Percentiles rank a stretch among this genome's conserved stretches.
These are phyloP conservation scores for Pseudognaphalium luteoalbum DNA, from an alignment of 129 eudicot genomes.

Conservation along the genomic window DNA sequence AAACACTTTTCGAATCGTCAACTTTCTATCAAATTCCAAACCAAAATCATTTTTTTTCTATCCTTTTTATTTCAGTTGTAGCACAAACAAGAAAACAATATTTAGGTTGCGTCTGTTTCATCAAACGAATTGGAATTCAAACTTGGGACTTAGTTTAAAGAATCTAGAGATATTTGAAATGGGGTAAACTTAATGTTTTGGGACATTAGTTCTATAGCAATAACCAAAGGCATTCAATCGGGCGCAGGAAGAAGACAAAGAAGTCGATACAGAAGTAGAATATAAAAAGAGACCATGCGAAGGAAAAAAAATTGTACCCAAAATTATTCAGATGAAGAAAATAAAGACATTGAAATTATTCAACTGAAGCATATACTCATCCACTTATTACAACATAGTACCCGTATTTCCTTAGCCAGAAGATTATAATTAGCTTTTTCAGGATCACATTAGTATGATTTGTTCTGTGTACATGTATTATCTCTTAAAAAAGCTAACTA, in stretches of 20 bases:
- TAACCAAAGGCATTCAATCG: not conserved
- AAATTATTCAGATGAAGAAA: not conserved
- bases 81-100: not conserved
- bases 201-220: not conserved
- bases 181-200: not conserved
- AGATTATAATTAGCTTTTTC: not conserved
- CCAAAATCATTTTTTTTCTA: no score
- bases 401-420: not conserved
- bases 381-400: conserved; percentile 6
- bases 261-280: not conserved
- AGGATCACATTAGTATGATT: not conserved
- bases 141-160: no score
- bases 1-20: not conserved
- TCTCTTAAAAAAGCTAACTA: not conserved
- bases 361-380: not conserved
- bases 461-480: not conserved
- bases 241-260: not conserved
- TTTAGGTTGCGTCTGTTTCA: no score
- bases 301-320: not conserved
- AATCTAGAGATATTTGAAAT: no score
- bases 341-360: not conserved
- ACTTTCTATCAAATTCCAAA: not conserved
- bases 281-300: not conserved
- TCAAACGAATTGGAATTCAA: no score
- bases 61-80: not conserved